Evolutionary conservation across 768 basidiomycete species (phyloP), one percentile per base, ranked within the genome.

Genomic region (Phaeolepiota aurea): DNA sequence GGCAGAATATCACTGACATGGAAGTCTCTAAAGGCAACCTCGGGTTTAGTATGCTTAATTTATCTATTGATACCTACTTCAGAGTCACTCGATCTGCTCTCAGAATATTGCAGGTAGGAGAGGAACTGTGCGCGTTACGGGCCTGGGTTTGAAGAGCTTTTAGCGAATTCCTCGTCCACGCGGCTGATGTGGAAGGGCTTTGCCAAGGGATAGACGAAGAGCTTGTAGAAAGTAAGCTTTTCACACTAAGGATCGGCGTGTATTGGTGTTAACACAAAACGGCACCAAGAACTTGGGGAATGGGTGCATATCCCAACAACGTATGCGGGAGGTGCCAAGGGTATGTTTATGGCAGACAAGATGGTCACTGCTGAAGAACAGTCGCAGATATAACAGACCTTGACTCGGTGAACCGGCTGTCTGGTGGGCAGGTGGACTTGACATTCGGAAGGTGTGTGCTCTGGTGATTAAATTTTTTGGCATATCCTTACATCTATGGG

Each of bases 111-210:
- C 71, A 88, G 83, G 87, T 80, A 23, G 5, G 42, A 21, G 37
- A 20, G 43, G 20, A 20, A 14, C 12, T 1, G n/a, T n/a, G n/a
- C n/a, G n/a, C n/a, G n/a, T n/a, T n/a, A n/a, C n/a, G n/a, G n/a
- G n/a, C n/a, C n/a, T n/a, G n/a, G n/a, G n/a, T n/a, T n/a, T n/a
- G n/a, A n/a, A n/a, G n/a, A n/a, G n/a, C n/a, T n/a, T n/a, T 21
- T 41, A 92, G 92, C 48, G 96, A 98, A 56, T 88, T 99, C 48
- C 64, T 99, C 32, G 72, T 99, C 19, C 96, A 99, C 59, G 94
- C 96, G 0, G 96, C 96, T n/a, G 96, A 98, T 49, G 93, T 99
- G 5, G 96, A 99, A 59, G 96, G 96, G 0, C 64, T 98, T 16
- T 98, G 96, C 57, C 80, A 92, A 64, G 96, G 96, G 1, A 92